A percentile compares a stretch with the other conserved stretches of the same genome.
Conservation (phyloP, 305 asterid species). For the Striga hermonthica region DNA sequence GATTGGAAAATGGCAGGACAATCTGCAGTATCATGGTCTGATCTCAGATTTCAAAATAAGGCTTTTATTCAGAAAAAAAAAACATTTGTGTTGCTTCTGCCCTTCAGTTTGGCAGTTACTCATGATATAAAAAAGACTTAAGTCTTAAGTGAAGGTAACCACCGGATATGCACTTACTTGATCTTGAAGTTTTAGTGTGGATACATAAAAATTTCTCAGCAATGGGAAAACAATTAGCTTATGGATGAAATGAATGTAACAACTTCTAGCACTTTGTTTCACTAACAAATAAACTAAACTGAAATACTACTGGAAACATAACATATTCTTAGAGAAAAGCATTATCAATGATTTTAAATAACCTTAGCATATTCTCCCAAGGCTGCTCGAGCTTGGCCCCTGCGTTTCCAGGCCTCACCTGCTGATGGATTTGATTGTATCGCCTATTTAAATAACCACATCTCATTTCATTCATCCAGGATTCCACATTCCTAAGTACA, state of each 20-base stretch:
- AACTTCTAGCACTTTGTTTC: constrained; percentile 22
- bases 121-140: not conserved
- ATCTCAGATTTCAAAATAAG: constrained; percentile 11
- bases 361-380: constrained; percentile 95
- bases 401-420: constrained; percentile 98
- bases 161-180: not conserved
- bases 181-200: not conserved
- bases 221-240: constrained; percentile 16
- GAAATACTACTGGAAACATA: constrained; percentile 28
- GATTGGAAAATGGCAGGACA: constrained; percentile 2
- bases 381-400: constrained; percentile 99
- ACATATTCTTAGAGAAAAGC: constrained; percentile 20
- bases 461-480: constrained; percentile 31
- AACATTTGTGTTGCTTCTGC: constrained; percentile 11
- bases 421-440: constrained; percentile 90
- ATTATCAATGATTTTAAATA: constrained; percentile 26
- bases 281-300: constrained; percentile 16
- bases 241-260: constrained; percentile 22
- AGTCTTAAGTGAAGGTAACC: too few relatives aligned
- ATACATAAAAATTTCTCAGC: constrained; percentile 6
- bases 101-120: constrained; percentile 7
- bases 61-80: constrained; percentile 1
- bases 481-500: constrained; percentile 21
- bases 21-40: constrained; percentile 11
- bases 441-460: constrained; percentile 54